phyloP scores from a whole-genome alignment of 2,329 filamentous ascomycete species.

The Didymella pomorum region DNA sequence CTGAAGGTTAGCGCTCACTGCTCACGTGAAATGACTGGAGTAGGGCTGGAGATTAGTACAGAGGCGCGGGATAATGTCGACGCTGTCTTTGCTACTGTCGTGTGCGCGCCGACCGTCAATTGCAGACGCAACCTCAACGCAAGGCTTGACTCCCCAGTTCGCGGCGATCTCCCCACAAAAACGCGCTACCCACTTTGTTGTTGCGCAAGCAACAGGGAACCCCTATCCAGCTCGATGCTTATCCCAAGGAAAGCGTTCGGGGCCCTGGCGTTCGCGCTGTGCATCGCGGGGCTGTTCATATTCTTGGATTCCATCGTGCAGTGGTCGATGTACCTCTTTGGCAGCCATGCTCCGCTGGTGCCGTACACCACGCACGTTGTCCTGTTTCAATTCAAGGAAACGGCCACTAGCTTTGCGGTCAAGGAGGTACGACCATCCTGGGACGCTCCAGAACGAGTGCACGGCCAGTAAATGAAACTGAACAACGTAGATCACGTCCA shows the following conservation, averaged over 20 bases:
- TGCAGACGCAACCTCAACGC: constrained; percentile 14
- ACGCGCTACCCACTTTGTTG: constrained; percentile 8
- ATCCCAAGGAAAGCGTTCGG: constrained; percentile 34
- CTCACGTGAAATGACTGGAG: constrained; percentile 21
- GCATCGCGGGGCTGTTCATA: constrained; percentile 24
- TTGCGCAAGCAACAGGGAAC: constrained; percentile 16
- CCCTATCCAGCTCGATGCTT: constrained; percentile 28
- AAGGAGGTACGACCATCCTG: constrained; percentile 36
- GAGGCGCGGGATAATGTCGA: constrained; percentile 10
- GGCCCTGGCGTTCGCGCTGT: constrained; percentile 24
- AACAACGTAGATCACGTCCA: constrained; percentile 35
- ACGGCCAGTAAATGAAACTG: constrained; percentile 2
- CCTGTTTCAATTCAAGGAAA: constrained; percentile 47
- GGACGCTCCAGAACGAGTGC: constrained; percentile 3
- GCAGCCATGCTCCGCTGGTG: constrained; percentile 24
- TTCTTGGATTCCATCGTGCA: constrained; percentile 32
- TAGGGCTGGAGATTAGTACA: constrained; percentile 4
- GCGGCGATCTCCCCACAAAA: constrained; percentile 18
- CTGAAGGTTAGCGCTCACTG: constrained; percentile 17
- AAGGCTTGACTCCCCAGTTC: constrained; percentile 4
- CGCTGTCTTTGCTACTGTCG: constrained; percentile 11
- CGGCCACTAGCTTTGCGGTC: constrained; percentile 32
- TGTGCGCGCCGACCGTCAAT: constrained; percentile 7
- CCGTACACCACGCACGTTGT: constrained; percentile 44
- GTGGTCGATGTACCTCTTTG: constrained; percentile 30